Percentiles rank a stretch among this genome's conserved stretches.
Evolutionary conservation across 345 rosid species (phyloP).

Genomic region (Syzygium grande): DNA sequence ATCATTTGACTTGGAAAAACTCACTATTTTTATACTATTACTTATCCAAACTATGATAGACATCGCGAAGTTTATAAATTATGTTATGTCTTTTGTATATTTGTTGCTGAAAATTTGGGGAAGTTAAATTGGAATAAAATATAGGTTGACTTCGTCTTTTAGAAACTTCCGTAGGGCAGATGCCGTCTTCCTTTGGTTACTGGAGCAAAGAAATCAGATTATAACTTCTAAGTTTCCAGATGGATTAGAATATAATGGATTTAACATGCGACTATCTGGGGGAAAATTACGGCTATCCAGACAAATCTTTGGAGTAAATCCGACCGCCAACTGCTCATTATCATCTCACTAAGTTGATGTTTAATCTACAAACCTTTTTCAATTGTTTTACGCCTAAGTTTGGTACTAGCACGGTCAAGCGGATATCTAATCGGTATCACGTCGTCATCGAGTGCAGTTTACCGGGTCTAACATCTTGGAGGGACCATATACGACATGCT

Average conservation of each 20-base stretch:
- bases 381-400: neutral
- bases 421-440: neutral
- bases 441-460: neutral
- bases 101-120: neutral
- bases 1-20: neutral
- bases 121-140: neutral
- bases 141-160: neutral
- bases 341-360: neutral
- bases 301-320: neutral
- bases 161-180: neutral
- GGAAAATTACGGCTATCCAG: neutral
- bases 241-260: neutral
- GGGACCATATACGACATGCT: neutral
- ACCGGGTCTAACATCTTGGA: neutral
- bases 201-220: neutral
- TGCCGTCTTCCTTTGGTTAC: neutral
- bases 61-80: neutral
- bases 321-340: neutral
- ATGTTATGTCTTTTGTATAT: neutral
- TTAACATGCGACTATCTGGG: neutral
- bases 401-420: neutral
- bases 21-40: neutral
- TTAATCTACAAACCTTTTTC: neutral
- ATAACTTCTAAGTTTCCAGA: neutral
- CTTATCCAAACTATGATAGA: neutral